These are phyloP conservation scores for Hirschioporus abietinus DNA, from an alignment of 768 basidiomycete species.

Conservation along the genomic window DNA sequence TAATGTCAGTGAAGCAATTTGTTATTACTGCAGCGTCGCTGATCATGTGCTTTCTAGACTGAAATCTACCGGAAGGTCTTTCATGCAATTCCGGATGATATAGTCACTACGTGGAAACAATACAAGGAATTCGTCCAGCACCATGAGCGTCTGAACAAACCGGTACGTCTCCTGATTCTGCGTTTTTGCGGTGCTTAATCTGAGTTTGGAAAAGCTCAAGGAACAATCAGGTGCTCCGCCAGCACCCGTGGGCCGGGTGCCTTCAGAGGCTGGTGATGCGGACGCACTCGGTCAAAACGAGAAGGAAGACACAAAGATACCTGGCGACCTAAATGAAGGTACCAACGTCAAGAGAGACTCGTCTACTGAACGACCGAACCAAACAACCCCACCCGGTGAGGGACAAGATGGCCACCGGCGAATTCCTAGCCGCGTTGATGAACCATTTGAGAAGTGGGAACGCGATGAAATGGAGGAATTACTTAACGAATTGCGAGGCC, in stretches of 20 bases:
- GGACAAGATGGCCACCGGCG: slow-evolving; percentile 14
- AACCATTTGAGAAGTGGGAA: slow-evolving; percentile 80
- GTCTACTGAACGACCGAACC: not conserved
- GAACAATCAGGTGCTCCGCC: slow-evolving; percentile 27
- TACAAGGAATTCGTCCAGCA: slow-evolving; percentile 80
- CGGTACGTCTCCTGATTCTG: slow-evolving; percentile 35
- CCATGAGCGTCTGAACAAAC: slow-evolving; percentile 70
- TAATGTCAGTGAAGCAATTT: slow-evolving; percentile 54
- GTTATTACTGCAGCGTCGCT: not conserved
- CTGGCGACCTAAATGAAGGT: not conserved
- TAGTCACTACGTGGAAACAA: slow-evolving; percentile 92
- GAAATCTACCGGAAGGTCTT: slow-evolving; percentile 96
- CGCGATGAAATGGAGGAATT: slow-evolving; percentile 85
- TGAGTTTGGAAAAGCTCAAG: slow-evolving; percentile 32
- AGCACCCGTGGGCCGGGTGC: slow-evolving; percentile 48
- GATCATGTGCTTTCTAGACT: slow-evolving; percentile 47
- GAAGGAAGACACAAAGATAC: slow-evolving; percentile 11
- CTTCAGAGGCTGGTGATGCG: slow-evolving; percentile 52
- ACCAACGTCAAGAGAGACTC: not conserved
- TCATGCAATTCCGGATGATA: slow-evolving; percentile 88
- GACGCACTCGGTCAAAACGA: slow-evolving; percentile 23
- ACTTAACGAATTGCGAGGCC: slow-evolving; percentile 71
- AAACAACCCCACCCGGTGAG: not conserved
- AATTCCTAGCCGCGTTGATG: slow-evolving; percentile 43
- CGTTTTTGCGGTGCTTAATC: slow-evolving; percentile 10